A percentile compares a stretch with the other conserved stretches of the same genome.
phyloP scores from a whole-genome alignment of 1,139 yeast species.

The Debaryomyces coudertii region DNA sequence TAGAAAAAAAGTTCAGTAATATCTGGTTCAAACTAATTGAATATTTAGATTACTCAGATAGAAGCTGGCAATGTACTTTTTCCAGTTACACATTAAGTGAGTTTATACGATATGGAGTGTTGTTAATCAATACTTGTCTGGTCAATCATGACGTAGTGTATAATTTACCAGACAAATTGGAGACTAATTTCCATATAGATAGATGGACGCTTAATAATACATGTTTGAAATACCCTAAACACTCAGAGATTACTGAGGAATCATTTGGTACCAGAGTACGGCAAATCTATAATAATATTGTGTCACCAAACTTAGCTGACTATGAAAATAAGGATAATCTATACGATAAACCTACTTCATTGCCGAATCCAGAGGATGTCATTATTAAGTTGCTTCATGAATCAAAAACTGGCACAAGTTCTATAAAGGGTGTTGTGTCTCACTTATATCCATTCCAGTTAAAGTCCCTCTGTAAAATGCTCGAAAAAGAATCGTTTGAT shows the following conservation, averaged over 20 bases:
- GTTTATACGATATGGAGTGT: background rate
- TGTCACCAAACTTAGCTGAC: constrained; percentile 39
- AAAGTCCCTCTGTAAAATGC: constrained; percentile 61
- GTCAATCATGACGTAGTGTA: background rate
- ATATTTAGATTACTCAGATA: constrained; percentile 9
- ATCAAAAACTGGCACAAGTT: constrained; percentile 12
- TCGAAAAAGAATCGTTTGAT: constrained; percentile 49
- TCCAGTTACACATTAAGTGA: background rate
- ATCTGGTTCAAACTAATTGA: constrained; percentile 27
- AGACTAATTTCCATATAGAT: constrained; percentile 31
- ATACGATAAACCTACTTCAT: background rate
- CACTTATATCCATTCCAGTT: constrained; percentile 58
- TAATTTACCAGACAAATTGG: background rate
- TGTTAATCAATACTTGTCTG: constrained; percentile 11
- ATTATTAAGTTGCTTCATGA: constrained; percentile 6
- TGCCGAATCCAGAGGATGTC: constrained; percentile 8
- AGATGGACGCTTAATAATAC: constrained; percentile 31
- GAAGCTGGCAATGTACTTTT: constrained; percentile 2
- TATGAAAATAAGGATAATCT: constrained; percentile 17
- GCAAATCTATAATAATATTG: constrained; percentile 39
- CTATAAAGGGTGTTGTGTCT: constrained; percentile 54
- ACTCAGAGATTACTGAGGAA: constrained; percentile 1
- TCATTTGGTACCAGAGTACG: constrained; percentile 28
- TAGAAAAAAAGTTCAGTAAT: constrained; percentile 31
- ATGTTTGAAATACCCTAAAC: background rate